Percentiles rank a stretch among this genome's conserved stretches.
Evolutionary conservation across 23 red algal species (phyloP).

Genomic region (Cyanidium caldarium): DNA sequence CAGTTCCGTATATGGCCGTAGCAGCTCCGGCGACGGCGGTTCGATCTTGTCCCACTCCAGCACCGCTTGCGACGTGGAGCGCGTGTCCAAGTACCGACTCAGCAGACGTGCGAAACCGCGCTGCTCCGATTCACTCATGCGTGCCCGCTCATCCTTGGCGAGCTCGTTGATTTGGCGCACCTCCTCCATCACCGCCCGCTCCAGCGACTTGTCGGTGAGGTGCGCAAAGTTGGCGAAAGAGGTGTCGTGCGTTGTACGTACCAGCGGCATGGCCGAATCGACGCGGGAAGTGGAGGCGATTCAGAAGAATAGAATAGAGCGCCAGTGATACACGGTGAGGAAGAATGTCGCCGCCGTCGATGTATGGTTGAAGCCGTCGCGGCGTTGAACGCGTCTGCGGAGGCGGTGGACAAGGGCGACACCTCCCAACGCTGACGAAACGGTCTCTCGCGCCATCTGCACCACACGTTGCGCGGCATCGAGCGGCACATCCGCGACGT

Average conservation of each 20-base stretch:
- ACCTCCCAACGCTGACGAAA: too few relatives aligned
- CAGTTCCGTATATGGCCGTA: constrained; percentile 56
- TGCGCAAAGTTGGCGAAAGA: constrained; percentile 44
- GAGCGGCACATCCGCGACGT: too few relatives aligned
- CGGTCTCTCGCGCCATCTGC: too few relatives aligned
- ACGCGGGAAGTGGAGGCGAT: too few relatives aligned
- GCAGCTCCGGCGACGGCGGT: constrained; percentile 65
- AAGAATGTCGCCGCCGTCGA: too few relatives aligned
- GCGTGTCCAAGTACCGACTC: constrained; percentile 52
- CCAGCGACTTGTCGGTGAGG: constrained; percentile 48
- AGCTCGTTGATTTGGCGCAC: constrained; percentile 31
- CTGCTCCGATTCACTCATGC: constrained; percentile 72
- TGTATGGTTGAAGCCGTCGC: too few relatives aligned
- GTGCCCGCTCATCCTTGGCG: constrained; percentile 7
- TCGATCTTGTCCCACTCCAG: constrained; percentile 84
- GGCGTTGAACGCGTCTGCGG: too few relatives aligned
- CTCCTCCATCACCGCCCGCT: constrained; percentile 22
- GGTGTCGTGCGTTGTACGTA: background rate
- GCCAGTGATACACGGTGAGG: too few relatives aligned
- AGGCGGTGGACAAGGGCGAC: too few relatives aligned
- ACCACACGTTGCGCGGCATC: too few relatives aligned
- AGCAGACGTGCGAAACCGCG: constrained; percentile 63
- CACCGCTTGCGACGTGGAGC: constrained; percentile 34
- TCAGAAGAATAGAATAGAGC: too few relatives aligned
- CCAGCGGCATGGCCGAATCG: background rate